Evolutionary conservation across 1,284 basidiomycete species (phyloP).

Genomic region (Taiwanofungus camphoratus): DNA sequence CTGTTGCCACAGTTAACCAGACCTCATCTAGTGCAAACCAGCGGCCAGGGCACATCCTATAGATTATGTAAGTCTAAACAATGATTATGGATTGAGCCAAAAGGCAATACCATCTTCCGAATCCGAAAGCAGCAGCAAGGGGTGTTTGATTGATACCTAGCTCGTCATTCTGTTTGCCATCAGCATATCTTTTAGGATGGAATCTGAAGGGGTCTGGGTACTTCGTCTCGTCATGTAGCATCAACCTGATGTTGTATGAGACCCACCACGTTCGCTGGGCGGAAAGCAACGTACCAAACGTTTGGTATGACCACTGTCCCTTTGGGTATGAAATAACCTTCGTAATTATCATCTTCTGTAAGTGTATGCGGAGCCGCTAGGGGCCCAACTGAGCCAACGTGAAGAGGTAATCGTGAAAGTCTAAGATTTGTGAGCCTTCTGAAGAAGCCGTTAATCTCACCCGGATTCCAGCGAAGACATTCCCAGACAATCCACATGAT

Average conservation of each 20-base stretch:
- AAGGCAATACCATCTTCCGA: slow-evolving; percentile 29
- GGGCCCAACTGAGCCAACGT: no score
- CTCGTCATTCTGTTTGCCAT: slow-evolving; percentile 14
- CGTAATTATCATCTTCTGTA: slow-evolving; percentile 1
- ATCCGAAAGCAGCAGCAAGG: slow-evolving; percentile 18
- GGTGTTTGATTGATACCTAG: slow-evolving; percentile 26
- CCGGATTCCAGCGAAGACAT: slow-evolving; percentile 19
- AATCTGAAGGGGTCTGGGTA: slow-evolving; percentile 20
- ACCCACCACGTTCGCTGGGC: not conserved
- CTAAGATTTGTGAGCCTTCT: not conserved
- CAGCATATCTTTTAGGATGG: slow-evolving; percentile 20
- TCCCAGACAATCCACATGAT: slow-evolving; percentile 21
- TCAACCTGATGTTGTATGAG: slow-evolving; percentile 14
- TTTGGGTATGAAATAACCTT: slow-evolving; percentile 2
- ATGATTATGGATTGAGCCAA: not conserved
- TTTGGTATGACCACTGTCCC: slow-evolving; percentile 1
- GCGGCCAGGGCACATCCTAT: slow-evolving; percentile 27
- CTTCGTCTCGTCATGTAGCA: slow-evolving; percentile 19
- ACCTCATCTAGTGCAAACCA: slow-evolving; percentile 25
- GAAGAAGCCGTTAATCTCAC: slow-evolving; percentile 12
- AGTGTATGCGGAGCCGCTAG: not conserved
- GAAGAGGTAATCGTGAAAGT: not conserved
- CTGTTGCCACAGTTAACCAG: slow-evolving; percentile 26
- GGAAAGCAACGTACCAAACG: not conserved
- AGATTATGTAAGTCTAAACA: not conserved